Evolutionary conservation across 108 stramenopile species (phyloP).

Genomic region (Nitzschia palea): DNA sequence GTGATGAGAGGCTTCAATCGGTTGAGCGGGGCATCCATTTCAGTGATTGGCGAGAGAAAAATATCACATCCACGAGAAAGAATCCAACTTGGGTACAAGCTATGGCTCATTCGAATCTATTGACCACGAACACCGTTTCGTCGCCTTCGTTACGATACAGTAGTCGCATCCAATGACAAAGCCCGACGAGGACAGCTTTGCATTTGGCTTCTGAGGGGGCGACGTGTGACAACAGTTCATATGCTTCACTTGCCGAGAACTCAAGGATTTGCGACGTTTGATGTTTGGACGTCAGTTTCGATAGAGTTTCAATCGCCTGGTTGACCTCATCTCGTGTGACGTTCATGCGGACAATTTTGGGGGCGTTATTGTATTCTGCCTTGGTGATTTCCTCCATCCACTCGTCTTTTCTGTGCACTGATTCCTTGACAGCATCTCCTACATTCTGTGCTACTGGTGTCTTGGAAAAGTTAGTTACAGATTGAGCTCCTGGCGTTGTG

Average conservation of each 20-base stretch:
- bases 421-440: conserved; percentile 4
- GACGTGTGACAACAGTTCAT: conserved; percentile 7
- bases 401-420: neutral
- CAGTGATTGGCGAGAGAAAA: too few relatives aligned
- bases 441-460: neutral
- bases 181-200: conserved; percentile 40
- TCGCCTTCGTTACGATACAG: conserved; percentile 7
- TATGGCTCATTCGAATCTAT: conserved; percentile 1
- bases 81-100: too few relatives aligned
- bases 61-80: too few relatives aligned
- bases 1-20: too few relatives aligned
- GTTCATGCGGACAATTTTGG: conserved; percentile 46
- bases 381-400: conserved; percentile 26
- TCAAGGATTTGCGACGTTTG: conserved; percentile 9
- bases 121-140: conserved; percentile 21
- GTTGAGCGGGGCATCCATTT: too few relatives aligned
- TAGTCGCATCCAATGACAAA: conserved; percentile 54
- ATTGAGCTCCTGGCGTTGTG: neutral
- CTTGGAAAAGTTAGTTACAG: neutral
- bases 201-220: conserved; percentile 11
- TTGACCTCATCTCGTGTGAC: conserved; percentile 32
- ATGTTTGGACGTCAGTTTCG: conserved; percentile 4
- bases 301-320: conserved; percentile 18
- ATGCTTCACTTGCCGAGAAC: conserved; percentile 25
- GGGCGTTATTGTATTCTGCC: conserved; percentile 50